Evolutionary conservation across 2,329 filamentous ascomycete species (phyloP), one percentile per base, ranked within the genome.

Genomic region (Rasamsonia emersonii): DNA sequence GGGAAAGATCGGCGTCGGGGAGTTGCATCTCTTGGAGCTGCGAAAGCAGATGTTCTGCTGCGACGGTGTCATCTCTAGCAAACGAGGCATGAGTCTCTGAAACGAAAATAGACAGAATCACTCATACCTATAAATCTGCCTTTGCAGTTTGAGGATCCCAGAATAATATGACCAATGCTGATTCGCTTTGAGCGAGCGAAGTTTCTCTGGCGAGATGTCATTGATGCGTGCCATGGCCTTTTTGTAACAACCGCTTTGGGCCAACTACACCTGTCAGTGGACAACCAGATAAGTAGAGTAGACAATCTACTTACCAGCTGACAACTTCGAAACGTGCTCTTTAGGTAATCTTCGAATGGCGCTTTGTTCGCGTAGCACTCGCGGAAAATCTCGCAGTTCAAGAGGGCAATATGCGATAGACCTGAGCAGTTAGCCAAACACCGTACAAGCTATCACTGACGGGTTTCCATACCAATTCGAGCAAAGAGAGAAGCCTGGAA

Each of bases 271-370:
- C 11, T 1, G 18, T 30, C 21, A 32, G 11, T 4, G 16, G 20
- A 28, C 8, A 19, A 9, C 21, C 18, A 10, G n/a, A 33, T 8
- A 13, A 11, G n/a, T 15, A 15, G 14, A 29, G n/a, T n/a, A 9
- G 10, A 16, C 9, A 24, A 3, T 16, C 9, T 15, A 32, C 57
- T 32, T 45, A 73, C 66, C 30, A 78, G 65, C 38, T 79, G 74
- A 2, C 85, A 80, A 35, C 79, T 70, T 4, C 82, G 75, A 45
- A 83, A 85, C 1, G 70, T 77, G 19, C 84, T 73, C 45, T 81
- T 84, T 18, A 95, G 68, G 30, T 77, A 71, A 45, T 96, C 89
- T 41, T 93, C 86, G 25, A 88, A 74, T 0, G 78, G 70, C 20
- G 71, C 69, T 28, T 65, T 64, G n/a, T 64, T 60, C 3, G 69